Conservation (phyloP, 352 stramenopile genomes). For the Stramenopiles sp. region DNA sequence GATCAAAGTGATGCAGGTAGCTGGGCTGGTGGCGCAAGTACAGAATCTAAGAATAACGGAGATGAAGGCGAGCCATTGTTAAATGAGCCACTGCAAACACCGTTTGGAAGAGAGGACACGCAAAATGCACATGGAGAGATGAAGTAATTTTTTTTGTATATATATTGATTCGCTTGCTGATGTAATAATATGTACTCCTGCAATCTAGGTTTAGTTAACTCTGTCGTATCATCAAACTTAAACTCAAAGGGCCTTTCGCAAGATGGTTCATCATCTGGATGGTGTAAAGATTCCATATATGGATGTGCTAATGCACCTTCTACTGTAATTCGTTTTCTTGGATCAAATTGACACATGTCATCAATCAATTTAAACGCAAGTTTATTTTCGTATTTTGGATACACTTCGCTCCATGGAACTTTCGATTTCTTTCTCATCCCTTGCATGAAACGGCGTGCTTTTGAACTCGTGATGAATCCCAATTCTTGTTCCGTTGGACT, state of each 20-base stretch:
- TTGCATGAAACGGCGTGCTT: constrained; percentile 55
- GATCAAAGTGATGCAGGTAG: too few species aligned
- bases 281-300: constrained; percentile 69
- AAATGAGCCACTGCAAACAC: too few species aligned
- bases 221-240: constrained; percentile 66
- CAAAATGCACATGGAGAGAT: too few species aligned
- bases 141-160: too few species aligned
- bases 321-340: constrained; percentile 70
- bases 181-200: too few species aligned
- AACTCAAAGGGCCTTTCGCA: constrained; percentile 45
- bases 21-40: too few species aligned
- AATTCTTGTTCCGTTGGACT: constrained; percentile 70
- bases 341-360: constrained; percentile 78
- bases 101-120: too few species aligned
- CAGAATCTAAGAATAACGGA: too few species aligned
- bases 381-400: constrained; percentile 43
- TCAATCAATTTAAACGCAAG: constrained; percentile 53
- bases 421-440: constrained; percentile 44
- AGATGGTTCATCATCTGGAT: constrained; percentile 65
- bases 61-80: too few species aligned
- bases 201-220: too few species aligned
- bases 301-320: constrained; percentile 66
- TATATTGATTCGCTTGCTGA: too few species aligned
- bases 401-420: constrained; percentile 32
- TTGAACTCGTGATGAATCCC: constrained; percentile 86